These are phyloP conservation scores for Myriosclerotinia curreyana DNA, from an alignment of 2,329 filamentous ascomycete species.

Conservation along the genomic window DNA sequence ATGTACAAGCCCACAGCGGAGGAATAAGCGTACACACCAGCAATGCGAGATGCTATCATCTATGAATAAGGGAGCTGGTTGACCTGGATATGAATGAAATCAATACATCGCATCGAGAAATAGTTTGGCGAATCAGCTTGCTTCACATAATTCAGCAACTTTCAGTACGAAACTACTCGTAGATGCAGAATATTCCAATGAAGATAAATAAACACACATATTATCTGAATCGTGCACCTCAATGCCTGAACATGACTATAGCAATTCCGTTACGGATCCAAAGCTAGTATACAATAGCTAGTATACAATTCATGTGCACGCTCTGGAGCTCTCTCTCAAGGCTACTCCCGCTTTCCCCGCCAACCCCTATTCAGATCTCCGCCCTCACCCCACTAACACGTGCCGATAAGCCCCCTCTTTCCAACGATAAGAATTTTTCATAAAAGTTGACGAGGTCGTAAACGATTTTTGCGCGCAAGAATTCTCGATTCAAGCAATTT, in stretches of 20 bases:
- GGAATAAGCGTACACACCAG: conserved; percentile 38
- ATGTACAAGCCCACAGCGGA: conserved; percentile 83
- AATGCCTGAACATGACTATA: not conserved
- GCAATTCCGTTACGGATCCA: not conserved
- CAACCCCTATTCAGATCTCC: not conserved
- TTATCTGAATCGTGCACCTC: not conserved
- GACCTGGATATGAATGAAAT: conserved; percentile 19
- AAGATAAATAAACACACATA: not conserved
- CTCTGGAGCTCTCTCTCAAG: not conserved
- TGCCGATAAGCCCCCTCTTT: conserved; percentile 17
- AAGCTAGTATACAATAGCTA: not conserved
- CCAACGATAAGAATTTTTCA: conserved; percentile 20
- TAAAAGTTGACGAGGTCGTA: not conserved
- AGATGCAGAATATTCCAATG: conserved; percentile 19
- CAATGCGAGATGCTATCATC: conserved; percentile 12
- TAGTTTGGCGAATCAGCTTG: conserved; percentile 13
- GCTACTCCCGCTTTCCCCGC: not conserved
- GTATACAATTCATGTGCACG: not conserved
- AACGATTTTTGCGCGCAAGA: conserved; percentile 1
- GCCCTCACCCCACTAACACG: conserved; percentile 3
- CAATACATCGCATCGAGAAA: conserved; percentile 6
- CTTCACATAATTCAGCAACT: conserved; percentile 3
- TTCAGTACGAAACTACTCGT: not conserved
- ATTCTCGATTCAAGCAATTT: not conserved
- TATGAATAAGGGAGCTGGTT: conserved; percentile 14